Percentiles rank a stretch among this genome's conserved stretches.
Conservation (phyloP, 768 basidiomycete genomes). For the Lactifluus volemus region DNA sequence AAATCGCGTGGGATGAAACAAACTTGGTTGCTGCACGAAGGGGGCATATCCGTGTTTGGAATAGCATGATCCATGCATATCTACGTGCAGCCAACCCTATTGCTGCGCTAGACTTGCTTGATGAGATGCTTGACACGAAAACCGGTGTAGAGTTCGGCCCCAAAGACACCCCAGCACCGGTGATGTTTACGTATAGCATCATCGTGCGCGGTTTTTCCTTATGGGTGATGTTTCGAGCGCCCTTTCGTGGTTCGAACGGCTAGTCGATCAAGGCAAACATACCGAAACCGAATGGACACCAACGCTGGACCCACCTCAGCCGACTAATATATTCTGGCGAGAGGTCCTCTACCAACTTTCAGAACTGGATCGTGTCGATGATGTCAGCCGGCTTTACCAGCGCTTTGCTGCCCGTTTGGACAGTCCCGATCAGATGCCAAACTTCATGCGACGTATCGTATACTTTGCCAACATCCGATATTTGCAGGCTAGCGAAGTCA, state of each 20-base stretch:
- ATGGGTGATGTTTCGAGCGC: constrained; percentile 56
- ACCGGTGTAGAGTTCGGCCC: constrained; percentile 27
- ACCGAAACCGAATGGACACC: constrained; percentile 34
- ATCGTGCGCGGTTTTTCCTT: constrained; percentile 60
- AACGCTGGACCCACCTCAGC: constrained; percentile 37
- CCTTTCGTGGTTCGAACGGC: constrained; percentile 59
- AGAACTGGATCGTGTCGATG: constrained; percentile 36
- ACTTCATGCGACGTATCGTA: constrained; percentile 33
- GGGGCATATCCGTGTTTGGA: constrained; percentile 50
- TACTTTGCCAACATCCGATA: constrained; percentile 35
- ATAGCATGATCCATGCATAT: constrained; percentile 68
- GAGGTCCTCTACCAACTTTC: constrained; percentile 54
- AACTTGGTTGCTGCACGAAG: constrained; percentile 18
- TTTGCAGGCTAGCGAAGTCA: constrained; percentile 21
- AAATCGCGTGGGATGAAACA: constrained; percentile 27
- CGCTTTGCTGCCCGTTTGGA: constrained; percentile 29
- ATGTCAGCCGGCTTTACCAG: constrained; percentile 50
- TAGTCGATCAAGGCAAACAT: constrained; percentile 38
- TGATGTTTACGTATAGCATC: constrained; percentile 51
- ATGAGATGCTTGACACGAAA: constrained; percentile 55
- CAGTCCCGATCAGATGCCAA: constrained; percentile 21
- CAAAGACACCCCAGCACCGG: constrained; percentile 45
- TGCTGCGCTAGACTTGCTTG: constrained; percentile 55
- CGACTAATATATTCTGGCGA: constrained; percentile 46
- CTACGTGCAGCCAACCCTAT: constrained; percentile 55